phyloP scores from a whole-genome alignment of 2,329 filamentous ascomycete species.

The Scytalidium lignicola region DNA sequence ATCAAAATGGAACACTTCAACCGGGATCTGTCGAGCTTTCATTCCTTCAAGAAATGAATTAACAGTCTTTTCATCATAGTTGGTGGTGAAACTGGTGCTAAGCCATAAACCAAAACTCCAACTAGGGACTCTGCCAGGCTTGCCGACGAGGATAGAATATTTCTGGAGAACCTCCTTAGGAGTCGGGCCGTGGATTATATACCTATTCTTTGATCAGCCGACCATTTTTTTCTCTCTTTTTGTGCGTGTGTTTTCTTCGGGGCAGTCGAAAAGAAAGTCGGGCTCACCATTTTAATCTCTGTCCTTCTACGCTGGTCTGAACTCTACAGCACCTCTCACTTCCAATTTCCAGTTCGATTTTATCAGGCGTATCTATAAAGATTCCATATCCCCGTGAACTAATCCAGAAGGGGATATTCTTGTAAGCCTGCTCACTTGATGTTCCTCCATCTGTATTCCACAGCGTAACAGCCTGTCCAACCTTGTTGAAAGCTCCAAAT shows the following conservation, averaged over 20 bases:
- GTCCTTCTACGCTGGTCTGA: conserved; percentile 63
- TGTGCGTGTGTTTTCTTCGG: neutral
- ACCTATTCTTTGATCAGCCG: conserved; percentile 28
- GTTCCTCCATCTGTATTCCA: conserved; percentile 63
- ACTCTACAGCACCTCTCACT: conserved; percentile 68
- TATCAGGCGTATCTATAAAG: conserved; percentile 67
- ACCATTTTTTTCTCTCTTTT: neutral
- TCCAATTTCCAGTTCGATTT: conserved; percentile 67
- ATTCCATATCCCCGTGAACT: conserved; percentile 71
- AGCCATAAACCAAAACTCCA: conserved; percentile 78
- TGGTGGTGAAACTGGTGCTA: conserved; percentile 63
- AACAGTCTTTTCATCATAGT: conserved; percentile 55
- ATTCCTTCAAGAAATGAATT: conserved; percentile 54
- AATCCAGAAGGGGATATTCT: conserved; percentile 66
- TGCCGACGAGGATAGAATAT: conserved; percentile 64
- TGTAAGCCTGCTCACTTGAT: conserved; percentile 65
- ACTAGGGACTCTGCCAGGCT: conserved; percentile 57
- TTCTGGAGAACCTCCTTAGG: conserved; percentile 66
- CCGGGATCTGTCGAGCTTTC: conserved; percentile 48
- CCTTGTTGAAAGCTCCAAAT: conserved; percentile 72
- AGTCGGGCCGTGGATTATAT: conserved; percentile 64
- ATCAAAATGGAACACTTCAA: conserved; percentile 59
- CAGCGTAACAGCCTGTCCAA: conserved; percentile 64
- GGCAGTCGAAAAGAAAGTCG: neutral
- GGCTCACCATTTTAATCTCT: conserved; percentile 58